These are phyloP conservation scores for Jaltomata sinuosa DNA, from an alignment of 257 asterid species.

Conservation along the genomic window DNA sequence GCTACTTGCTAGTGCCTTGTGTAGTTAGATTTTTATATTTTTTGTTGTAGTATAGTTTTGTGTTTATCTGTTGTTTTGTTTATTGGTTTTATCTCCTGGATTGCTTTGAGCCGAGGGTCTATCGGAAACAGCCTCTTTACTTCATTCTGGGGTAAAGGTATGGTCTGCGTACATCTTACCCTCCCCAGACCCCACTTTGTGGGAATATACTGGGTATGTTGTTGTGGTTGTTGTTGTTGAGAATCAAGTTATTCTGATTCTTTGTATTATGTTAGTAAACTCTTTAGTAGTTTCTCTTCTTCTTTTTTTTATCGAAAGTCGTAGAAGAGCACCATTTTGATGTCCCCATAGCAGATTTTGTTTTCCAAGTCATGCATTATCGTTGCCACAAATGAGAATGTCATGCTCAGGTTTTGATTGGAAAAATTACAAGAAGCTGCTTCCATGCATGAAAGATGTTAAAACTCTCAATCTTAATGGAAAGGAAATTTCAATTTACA, in stretches of 20 bases:
- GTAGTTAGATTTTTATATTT: too few relatives aligned
- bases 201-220: too few relatives aligned
- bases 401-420: background rate
- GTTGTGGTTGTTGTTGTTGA: too few relatives aligned
- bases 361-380: background rate
- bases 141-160: too few relatives aligned
- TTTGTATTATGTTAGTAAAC: background rate
- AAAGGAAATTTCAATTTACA: background rate
- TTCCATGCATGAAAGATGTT: background rate
- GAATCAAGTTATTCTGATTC: background rate
- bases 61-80: too few relatives aligned
- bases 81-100: too few relatives aligned
- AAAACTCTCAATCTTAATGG: background rate
- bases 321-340: background rate
- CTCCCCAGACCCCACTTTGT: too few relatives aligned
- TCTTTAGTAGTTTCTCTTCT: background rate
- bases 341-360: background rate
- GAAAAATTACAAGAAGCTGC: background rate
- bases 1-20: too few relatives aligned
- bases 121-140: too few relatives aligned
- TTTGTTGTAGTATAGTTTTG: too few relatives aligned
- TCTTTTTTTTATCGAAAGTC: background rate
- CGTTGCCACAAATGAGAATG: background rate
- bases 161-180: too few relatives aligned
- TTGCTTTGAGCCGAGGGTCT: too few relatives aligned